Percentiles rank a stretch among this genome's conserved stretches.
These are phyloP conservation scores for Heterobasidion parviporum DNA, from an alignment of 1,284 basidiomycete species.

Conservation along the genomic window DNA sequence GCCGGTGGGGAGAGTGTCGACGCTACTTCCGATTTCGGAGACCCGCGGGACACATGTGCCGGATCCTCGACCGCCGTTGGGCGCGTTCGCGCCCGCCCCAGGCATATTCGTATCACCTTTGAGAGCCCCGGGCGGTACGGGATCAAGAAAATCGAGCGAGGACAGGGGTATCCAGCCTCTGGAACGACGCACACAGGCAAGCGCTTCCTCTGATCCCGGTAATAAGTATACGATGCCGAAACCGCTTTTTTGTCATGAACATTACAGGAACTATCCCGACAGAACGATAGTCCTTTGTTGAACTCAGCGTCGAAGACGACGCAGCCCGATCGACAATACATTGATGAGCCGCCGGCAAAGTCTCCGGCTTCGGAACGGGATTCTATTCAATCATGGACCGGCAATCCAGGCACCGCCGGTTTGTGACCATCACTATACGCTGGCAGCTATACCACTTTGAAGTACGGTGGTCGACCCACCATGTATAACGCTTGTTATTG, in stretches of 20 bases:
- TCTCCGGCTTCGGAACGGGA: not conserved
- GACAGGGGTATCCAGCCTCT: not conserved
- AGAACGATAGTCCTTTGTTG: not conserved
- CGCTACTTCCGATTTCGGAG: not conserved
- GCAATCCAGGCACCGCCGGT: not conserved
- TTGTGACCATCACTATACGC: not conserved
- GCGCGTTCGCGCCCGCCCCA: conserved; percentile 31
- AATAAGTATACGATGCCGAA: no score
- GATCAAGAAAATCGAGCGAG: not conserved
- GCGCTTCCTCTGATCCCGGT: no score
- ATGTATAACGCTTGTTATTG: not conserved
- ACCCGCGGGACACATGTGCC: not conserved
- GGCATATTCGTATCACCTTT: conserved; percentile 43
- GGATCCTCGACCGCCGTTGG: not conserved
- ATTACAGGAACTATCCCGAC: not conserved
- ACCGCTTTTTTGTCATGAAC: no score
- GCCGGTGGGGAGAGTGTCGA: not conserved
- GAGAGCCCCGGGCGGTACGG: conserved; percentile 8
- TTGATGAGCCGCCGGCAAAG: not conserved
- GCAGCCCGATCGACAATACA: not conserved
- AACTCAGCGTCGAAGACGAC: not conserved
- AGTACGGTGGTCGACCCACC: not conserved
- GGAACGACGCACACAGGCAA: not conserved
- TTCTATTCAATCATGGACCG: not conserved
- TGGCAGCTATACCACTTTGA: not conserved